Evolutionary conservation across 2,329 filamentous ascomycete species (phyloP).

Genomic region (Aspergillus ruber): DNA sequence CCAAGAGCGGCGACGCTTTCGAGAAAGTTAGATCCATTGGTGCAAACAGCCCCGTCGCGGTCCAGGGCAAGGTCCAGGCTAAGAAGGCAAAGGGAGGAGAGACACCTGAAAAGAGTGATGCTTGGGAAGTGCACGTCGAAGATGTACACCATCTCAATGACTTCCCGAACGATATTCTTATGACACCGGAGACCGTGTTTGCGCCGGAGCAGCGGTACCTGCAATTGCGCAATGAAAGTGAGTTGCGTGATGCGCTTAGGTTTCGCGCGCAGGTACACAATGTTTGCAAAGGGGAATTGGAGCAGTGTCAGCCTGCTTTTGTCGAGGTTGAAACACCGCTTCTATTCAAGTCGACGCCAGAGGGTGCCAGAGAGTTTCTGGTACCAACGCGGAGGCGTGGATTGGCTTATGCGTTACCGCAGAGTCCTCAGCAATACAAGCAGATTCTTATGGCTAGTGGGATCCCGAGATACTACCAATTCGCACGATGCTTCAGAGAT

Average conservation of each 20-base stretch:
- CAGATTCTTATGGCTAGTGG: constrained; percentile 94
- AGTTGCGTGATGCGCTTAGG: constrained; percentile 60
- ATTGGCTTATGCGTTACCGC: constrained; percentile 80
- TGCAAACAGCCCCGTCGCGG: constrained; percentile 49
- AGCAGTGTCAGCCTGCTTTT: constrained; percentile 50
- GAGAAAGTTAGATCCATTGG: constrained; percentile 39
- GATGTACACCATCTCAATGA: constrained; percentile 63
- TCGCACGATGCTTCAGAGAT: constrained; percentile 90
- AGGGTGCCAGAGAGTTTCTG: constrained; percentile 89
- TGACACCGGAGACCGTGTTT: constrained; percentile 68
- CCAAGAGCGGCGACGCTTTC: constrained; percentile 27
- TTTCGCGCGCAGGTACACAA: constrained; percentile 60
- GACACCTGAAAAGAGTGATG: constrained; percentile 20
- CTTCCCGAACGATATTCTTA: constrained; percentile 69
- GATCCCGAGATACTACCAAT: constrained; percentile 76
- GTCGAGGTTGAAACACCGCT: constrained; percentile 84
- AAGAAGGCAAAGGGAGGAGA: constrained; percentile 31
- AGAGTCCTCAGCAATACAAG: constrained; percentile 98
- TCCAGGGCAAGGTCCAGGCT: constrained; percentile 44
- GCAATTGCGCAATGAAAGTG: constrained; percentile 69
- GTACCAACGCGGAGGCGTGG: constrained; percentile 76
- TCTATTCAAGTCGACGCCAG: constrained; percentile 94
- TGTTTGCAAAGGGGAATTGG: constrained; percentile 50
- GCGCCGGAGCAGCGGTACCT: constrained; percentile 70
- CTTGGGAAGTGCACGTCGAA: constrained; percentile 56